Percentiles rank a stretch among this genome's conserved stretches.
Evolutionary conservation across 2,329 filamentous ascomycete species (phyloP).

Genomic region (Neocatenulostroma microsporum): DNA sequence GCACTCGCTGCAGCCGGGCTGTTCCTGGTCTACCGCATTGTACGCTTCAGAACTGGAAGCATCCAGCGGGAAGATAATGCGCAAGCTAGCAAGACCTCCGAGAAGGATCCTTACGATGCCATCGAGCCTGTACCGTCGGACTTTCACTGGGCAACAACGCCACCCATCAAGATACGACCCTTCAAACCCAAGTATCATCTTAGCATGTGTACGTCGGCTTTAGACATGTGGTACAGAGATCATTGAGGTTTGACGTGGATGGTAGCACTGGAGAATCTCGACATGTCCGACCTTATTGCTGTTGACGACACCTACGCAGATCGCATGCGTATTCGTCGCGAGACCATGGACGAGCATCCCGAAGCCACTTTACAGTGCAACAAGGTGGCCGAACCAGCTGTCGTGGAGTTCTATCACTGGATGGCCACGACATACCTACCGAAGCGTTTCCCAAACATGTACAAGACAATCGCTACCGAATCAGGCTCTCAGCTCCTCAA

Average conservation of each 20-base stretch:
- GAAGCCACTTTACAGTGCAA: slow-evolving; percentile 35
- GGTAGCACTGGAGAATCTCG: slow-evolving; percentile 46
- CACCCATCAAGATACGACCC: slow-evolving; percentile 48
- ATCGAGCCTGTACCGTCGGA: slow-evolving; percentile 39
- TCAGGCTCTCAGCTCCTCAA: slow-evolving; percentile 28
- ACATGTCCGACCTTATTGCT: slow-evolving; percentile 47
- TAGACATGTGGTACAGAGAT: neutral
- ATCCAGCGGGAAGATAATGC: no score
- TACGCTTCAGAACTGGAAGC: no score
- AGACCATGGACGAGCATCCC: slow-evolving; percentile 39
- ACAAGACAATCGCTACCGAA: slow-evolving; percentile 6
- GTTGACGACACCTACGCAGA: slow-evolving; percentile 53
- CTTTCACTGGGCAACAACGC: slow-evolving; percentile 45
- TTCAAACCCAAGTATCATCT: slow-evolving; percentile 57
- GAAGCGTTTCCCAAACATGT: slow-evolving; percentile 46
- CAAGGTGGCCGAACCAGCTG: slow-evolving; percentile 37
- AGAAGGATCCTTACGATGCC: slow-evolving; percentile 29
- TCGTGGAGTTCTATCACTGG: slow-evolving; percentile 51
- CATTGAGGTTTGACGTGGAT: slow-evolving; percentile 31
- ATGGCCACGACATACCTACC: slow-evolving; percentile 50
- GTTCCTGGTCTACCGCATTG: no score
- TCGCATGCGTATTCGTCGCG: slow-evolving; percentile 44
- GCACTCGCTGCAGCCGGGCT: no score
- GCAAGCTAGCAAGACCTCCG: no score
- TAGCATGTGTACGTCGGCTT: slow-evolving; percentile 56